Conservation (phyloP, 306 rosid genomes). For the Coriaria nepalensis region DNA sequence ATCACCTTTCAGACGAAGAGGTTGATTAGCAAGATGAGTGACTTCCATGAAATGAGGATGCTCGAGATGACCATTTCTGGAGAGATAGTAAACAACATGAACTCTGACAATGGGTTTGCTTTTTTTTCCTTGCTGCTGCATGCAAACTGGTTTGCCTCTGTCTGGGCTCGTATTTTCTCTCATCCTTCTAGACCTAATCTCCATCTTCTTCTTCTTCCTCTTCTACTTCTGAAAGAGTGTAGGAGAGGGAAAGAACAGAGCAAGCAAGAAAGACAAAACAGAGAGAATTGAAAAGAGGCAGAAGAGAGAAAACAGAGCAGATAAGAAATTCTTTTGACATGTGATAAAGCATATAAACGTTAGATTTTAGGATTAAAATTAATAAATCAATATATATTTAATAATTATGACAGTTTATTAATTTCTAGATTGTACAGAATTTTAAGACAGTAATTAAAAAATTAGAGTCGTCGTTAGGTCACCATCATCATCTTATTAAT, state of each 20-base stretch:
- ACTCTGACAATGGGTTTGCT: conserved; percentile 36
- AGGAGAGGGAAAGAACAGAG: neutral
- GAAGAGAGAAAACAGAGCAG: too few species aligned
- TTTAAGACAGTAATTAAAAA: too few species aligned
- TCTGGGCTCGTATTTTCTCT: conserved; percentile 45
- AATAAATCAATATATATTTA: too few species aligned
- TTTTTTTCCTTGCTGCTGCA: conserved; percentile 15
- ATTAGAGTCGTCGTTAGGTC: too few species aligned
- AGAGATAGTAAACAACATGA: conserved; percentile 75
- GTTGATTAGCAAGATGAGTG: conserved; percentile 41
- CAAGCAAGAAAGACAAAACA: too few species aligned
- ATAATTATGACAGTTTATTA: too few species aligned
- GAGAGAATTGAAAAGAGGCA: too few species aligned
- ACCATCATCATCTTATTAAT: too few species aligned
- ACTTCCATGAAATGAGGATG: conserved; percentile 84
- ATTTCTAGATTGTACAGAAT: too few species aligned
- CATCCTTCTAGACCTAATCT: conserved; percentile 31
- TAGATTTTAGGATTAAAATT: too few species aligned
- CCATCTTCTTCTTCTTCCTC: conserved; percentile 27
- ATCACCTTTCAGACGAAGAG: conserved; percentile 68
- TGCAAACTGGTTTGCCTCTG: conserved; percentile 33
- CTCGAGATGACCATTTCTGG: conserved; percentile 70
- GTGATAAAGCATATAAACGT: too few species aligned
- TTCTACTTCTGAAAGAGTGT: neutral
- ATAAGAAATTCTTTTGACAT: too few species aligned